Evolutionary conservation across 2,329 filamentous ascomycete species (phyloP), one percentile per base, ranked within the genome.

Genomic region (Colletotrichum musicola): DNA sequence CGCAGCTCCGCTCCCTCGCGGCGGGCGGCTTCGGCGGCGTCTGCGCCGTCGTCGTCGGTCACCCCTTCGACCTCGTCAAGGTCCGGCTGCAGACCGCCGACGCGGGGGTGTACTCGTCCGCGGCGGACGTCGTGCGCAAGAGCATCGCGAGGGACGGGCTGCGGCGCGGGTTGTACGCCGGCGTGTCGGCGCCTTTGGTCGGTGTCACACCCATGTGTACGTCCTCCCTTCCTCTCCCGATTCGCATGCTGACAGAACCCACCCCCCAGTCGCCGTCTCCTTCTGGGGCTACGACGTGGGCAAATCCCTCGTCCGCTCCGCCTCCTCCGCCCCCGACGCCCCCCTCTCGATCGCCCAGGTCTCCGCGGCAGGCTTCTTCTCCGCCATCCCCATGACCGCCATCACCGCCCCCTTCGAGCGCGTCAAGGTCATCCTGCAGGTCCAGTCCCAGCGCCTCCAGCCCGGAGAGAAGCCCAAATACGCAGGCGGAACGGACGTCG

Each of bases 401-500:
- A 98, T 99, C 84, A 98, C 96, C n/a, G 96, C 96, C 4, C 96
- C 96, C 70, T 98, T 99, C 79, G 96, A 99, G 87, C 95, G 96
- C 77, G 94, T 99, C 75, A 99, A 99, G 83, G 95, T 99, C 64
- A 94, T 99, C 72, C 91, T 99, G 1, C 96, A 99, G 81, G 97
- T 98, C 73, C 96, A 98, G 83, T 95, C 94, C 76, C 94, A 98
- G 81, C 94, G 95, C 82, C 90, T 96, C 47, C 90, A 90, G 0
- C 93, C 95, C 0, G 95, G 95, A 76, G 92, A 98, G 84, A 97
- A 97, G 82, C 95, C 94, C 16, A 94, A 93, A 77, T 98, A 98
- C 86, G 88, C 86, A 51, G 95, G 95, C 77, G 94, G 93, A 68
- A 72, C 93, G 59, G 96, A 98, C 81, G 96, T 98, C 55, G 96